These are phyloP conservation scores for Podospora australis DNA, from an alignment of 495 filamentous ascomycete species.

Conservation along the genomic window DNA sequence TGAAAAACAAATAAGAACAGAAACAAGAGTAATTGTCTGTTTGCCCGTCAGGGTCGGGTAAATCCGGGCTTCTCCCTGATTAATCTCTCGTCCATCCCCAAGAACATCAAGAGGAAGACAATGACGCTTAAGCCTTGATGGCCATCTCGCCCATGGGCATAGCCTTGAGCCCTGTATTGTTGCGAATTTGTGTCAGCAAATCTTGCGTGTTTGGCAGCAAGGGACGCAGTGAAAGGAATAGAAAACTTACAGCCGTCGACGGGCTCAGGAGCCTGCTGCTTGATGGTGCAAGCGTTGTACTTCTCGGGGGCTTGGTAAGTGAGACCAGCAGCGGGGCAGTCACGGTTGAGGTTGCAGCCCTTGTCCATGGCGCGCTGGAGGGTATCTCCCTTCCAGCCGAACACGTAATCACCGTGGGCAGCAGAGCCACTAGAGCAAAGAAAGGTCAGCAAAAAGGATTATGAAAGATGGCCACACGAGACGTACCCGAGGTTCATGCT, in stretches of 20 bases:
- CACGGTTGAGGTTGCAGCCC: constrained; percentile 50
- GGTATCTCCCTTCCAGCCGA: constrained; percentile 63
- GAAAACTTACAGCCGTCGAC: constrained; percentile 45
- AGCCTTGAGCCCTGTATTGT: constrained; percentile 42
- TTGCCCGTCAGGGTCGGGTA: too few species aligned
- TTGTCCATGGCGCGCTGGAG: constrained; percentile 60
- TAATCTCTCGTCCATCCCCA: too few species aligned
- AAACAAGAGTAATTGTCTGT: too few species aligned
- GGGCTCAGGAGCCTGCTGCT: constrained; percentile 43
- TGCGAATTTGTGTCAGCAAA: too few species aligned
- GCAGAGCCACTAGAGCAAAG: constrained; percentile 34
- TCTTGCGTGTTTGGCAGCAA: too few species aligned
- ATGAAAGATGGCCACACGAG: background rate
- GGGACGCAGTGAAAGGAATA: background rate
- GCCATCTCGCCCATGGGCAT: constrained; percentile 47
- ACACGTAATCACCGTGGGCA: constrained; percentile 70
- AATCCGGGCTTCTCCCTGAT: too few species aligned
- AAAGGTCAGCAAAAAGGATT: background rate
- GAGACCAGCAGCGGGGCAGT: constrained; percentile 42
- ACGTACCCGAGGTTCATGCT: constrained; percentile 46
- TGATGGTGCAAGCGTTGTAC: constrained; percentile 44
- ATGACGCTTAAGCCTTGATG: constrained; percentile 38
- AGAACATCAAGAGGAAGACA: background rate
- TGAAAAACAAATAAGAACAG: too few species aligned
- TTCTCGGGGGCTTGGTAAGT: constrained; percentile 34